Conservation (phyloP, 768 basidiomycete species). For the Mycena amicta region DNA sequence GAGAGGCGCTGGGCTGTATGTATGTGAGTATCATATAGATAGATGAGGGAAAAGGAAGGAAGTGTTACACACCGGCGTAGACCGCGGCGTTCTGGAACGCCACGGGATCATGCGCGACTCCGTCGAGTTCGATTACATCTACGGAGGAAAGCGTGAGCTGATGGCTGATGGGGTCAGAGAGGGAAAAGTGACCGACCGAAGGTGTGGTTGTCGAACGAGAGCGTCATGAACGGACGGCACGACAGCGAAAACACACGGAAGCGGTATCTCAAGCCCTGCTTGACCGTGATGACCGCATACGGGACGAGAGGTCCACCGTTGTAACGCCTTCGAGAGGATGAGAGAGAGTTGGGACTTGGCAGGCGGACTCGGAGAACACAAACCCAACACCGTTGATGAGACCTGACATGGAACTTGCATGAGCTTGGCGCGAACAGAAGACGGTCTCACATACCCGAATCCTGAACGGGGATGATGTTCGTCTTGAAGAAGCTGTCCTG, state of each 20-base stretch:
- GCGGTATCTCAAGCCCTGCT: slow-evolving; percentile 45
- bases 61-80: slow-evolving; percentile 32
- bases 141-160: too few relatives aligned
- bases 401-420: too few relatives aligned
- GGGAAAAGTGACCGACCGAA: slow-evolving; percentile 29
- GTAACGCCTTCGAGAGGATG: slow-evolving; percentile 1
- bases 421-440: too few relatives aligned
- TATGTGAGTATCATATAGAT: background rate
- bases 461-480: slow-evolving; percentile 33
- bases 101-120: slow-evolving; percentile 40
- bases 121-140: slow-evolving; percentile 43
- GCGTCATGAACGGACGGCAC: slow-evolving; percentile 44
- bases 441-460: too few relatives aligned
- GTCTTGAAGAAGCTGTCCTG: slow-evolving; percentile 35
- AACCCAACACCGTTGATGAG: slow-evolving; percentile 46
- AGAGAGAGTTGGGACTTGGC: too few relatives aligned
- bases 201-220: slow-evolving; percentile 41
- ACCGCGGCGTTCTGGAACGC: slow-evolving; percentile 44
- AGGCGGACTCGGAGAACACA: too few relatives aligned
- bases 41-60: background rate
- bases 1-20: slow-evolving; percentile 37
- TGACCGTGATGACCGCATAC: slow-evolving; percentile 46
- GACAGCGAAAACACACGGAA: slow-evolving; percentile 51
- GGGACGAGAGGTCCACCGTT: slow-evolving; percentile 25
- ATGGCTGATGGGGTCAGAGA: too few relatives aligned